Conservation (phyloP, 176 grass and related monocot genomes). For the Triticum urartu region DNA sequence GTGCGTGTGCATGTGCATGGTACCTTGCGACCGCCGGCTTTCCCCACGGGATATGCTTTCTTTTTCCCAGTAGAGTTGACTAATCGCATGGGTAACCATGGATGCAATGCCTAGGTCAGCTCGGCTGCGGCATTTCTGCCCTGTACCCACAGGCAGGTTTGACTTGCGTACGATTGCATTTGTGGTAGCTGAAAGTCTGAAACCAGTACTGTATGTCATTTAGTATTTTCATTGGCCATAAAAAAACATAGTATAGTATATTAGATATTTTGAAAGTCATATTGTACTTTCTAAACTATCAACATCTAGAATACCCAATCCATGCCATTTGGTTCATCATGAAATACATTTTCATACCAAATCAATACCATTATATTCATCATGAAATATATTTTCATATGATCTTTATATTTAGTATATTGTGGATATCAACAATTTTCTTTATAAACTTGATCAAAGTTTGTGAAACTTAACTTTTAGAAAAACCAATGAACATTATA, state of each 20-base stretch:
- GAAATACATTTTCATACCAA: too few relatives aligned
- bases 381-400: too few relatives aligned
- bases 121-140: not conserved
- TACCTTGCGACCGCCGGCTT: slow-evolving; percentile 37
- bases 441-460: too few relatives aligned
- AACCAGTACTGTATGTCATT: not conserved
- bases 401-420: too few relatives aligned
- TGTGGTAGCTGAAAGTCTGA: not conserved
- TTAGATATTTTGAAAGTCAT: too few relatives aligned
- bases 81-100: slow-evolving; percentile 20
- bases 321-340: too few relatives aligned
- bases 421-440: too few relatives aligned
- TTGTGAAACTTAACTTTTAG: too few relatives aligned
- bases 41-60: not conserved
- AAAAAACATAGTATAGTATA: not conserved
- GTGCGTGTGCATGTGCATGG: slow-evolving; percentile 26
- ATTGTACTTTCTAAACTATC: too few relatives aligned
- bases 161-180: not conserved
- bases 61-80: slow-evolving; percentile 31
- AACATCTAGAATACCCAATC: too few relatives aligned
- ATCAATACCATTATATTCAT: too few relatives aligned
- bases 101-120: not conserved
- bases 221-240: not conserved
- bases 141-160: not conserved
- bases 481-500: too few relatives aligned